Base-by-base conservation (phyloP, 495 filamentous ascomycete species). In the Alectoria sarmentosa region DNA sequence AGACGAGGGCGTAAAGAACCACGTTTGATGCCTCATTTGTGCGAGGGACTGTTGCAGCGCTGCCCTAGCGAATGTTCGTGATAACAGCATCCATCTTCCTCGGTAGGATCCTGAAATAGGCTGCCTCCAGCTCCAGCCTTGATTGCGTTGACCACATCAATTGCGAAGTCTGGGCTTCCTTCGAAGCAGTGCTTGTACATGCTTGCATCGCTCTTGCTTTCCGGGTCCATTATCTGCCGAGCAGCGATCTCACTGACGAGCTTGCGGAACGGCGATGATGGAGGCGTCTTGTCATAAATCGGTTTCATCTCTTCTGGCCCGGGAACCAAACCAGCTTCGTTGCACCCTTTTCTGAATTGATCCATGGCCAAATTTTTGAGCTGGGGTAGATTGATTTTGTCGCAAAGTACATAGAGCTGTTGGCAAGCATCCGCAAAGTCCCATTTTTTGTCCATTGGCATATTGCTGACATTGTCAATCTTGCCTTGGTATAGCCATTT, bases 401-500 rank as follows among this genome's bases (percentile, higher is more conserved):
- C 74, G 71, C 79, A 81, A 14, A 81, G 73, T 37, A 75, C 48
- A 58, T 80, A 79, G n/a, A 81, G 75, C 62, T 78, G 77, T 62
- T 80, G 76, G 61, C 79, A 80, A 46, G 73, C 74, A 42, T 78
- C 76, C 28, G 79, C 79, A 61, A 80, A 77, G 17, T 79, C 74
- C 74, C 79, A 81, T 66, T 80, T 79, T 58, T 72, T 69, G 11
- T 78, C 72, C 34, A 76, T 70, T 10, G 73, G 67, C 67, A 78
- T 66, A 34, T 72, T 66, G 28, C 73, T 72, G 23, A 76, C 75
- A 63, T 80, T 76, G 57, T 80, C 79, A 42, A 81, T 71, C 34
- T 72, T 75, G 28, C 79, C 79, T 65, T 81, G 79, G 58, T 81
- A 81, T 21, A 81, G 69, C 77, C 79, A 81, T 66, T 79, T 80